phyloP scores from a whole-genome alignment of 257 asterid genomes.

The Nicotiana tabacum region DNA sequence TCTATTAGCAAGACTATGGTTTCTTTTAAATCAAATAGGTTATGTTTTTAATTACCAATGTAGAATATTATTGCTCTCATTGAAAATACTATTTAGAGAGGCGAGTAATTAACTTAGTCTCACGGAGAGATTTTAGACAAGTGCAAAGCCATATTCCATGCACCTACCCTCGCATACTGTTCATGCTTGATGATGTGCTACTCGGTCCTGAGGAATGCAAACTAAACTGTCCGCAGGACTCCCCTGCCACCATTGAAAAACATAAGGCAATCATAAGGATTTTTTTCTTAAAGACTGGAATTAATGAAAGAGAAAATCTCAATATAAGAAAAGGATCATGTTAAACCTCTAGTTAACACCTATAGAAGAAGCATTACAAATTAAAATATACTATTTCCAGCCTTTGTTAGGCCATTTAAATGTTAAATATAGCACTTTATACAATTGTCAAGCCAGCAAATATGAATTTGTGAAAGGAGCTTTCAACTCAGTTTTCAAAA shows the following conservation, averaged over 20 bases:
- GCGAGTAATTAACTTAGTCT: not conserved
- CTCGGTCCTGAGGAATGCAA: slow-evolving; percentile 35
- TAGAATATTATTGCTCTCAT: no score
- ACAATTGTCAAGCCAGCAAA: not conserved
- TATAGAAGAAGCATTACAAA: not conserved
- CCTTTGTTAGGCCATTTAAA: not conserved
- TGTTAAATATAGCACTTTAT: not conserved
- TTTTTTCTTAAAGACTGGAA: not conserved
- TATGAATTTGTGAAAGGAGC: not conserved
- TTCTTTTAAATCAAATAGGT: not conserved
- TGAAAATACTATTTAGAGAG: not conserved
- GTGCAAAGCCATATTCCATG: not conserved
- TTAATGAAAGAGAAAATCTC: not conserved
- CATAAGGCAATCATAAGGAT: not conserved
- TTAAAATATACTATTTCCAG: not conserved
- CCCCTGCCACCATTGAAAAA: slow-evolving; percentile 28
- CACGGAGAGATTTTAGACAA: not conserved
- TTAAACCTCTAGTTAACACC: not conserved
- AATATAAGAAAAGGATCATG: not conserved
- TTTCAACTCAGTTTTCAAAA: not conserved
- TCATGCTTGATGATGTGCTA: slow-evolving; percentile 50
- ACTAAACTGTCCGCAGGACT: slow-evolving; percentile 42
- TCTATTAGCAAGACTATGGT: not conserved
- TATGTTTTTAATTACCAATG: not conserved
- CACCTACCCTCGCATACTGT: slow-evolving; percentile 46